Evolutionary conservation across 139 green algal species (phyloP).

Genomic region (Zygnema circumcarinatum): DNA sequence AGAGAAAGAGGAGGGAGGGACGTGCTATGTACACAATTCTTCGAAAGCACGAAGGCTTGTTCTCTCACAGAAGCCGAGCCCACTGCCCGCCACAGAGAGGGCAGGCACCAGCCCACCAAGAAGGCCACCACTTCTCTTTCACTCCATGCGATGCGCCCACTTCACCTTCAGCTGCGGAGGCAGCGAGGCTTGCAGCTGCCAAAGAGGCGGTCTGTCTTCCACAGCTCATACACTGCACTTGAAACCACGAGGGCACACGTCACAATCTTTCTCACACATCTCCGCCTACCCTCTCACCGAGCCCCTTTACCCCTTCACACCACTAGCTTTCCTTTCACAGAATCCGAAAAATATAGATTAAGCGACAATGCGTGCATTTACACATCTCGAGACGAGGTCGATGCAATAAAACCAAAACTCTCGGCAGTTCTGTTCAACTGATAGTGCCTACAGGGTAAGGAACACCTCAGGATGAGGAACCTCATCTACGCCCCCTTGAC

Average conservation of each 20-base stretch:
- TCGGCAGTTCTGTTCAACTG: neutral
- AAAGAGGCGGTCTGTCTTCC: constrained; percentile 32
- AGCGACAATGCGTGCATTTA: too few relatives aligned
- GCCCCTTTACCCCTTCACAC: neutral
- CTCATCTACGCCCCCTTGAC: neutral
- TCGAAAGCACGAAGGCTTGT: neutral
- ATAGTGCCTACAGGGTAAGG: neutral
- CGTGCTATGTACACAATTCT: constrained; percentile 4
- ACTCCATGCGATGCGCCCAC: neutral
- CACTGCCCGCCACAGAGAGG: constrained; percentile 42
- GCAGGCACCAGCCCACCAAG: constrained; percentile 16
- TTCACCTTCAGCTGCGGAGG: neutral
- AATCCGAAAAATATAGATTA: too few relatives aligned
- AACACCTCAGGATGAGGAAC: too few relatives aligned
- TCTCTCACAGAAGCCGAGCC: neutral
- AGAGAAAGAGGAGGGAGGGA: constrained; percentile 11
- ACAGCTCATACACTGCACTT: constrained; percentile 38
- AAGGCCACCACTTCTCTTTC: constrained; percentile 19
- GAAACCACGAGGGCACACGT: neutral
- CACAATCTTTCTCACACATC: neutral
- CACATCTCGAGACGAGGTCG: too few relatives aligned
- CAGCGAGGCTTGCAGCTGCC: neutral
- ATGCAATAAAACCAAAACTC: too few relatives aligned
- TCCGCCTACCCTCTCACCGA: neutral
- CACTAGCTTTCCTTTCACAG: neutral